Base-by-base conservation (phyloP, 1,284 basidiomycete species). In the Sporisorium sorghi region DNA sequence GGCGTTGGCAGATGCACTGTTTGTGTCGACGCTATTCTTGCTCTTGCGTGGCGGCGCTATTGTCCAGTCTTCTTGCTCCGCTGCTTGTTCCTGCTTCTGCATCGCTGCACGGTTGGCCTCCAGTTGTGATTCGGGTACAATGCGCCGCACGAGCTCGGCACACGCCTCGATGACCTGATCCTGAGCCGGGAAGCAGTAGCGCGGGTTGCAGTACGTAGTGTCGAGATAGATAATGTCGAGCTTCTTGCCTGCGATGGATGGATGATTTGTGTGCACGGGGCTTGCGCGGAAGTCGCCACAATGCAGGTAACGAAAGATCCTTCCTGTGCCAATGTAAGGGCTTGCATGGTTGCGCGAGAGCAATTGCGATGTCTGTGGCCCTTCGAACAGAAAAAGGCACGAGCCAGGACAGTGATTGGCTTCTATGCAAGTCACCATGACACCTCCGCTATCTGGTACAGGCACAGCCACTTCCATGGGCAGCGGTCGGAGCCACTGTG, bases 361-460 rank as follows among this genome's bases (percentile, higher is more conserved):
- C 0, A 94, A 92, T 79, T 95, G 88, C 48, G 91, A 86, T 0
- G 94, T 97, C 83, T 97, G 95, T 24, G 86, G 89, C 0, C 96
- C 96, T 85, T 97, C 93, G 74, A 96, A 98, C 19, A 97, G 88
- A 84, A 98, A 97, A 9, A 99, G 86, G 59, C 91, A 93, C 0
- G 94, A 97, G 7, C 96, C 97, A 0, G 97, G 96, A 80, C 90
- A 86, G 82, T 98, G 97, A 81, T 99, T 99, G 2, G 96, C 96
- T 78, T 97, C 93, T n/a, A 99, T 93, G 42, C 94, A 89, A 0
- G 94, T 97, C 2, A 97, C 95, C 37, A 86, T 87, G 37, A 98
- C 93, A 2, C 94, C 94, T 30, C 91, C 90, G 0, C 93, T 93
- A 74, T 92, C 86, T 0, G 94, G 93, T 49, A 99, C 88, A 15